Evolutionary conservation across 805 yeast genomes (phyloP).

Genomic region (Candida awuae): DNA sequence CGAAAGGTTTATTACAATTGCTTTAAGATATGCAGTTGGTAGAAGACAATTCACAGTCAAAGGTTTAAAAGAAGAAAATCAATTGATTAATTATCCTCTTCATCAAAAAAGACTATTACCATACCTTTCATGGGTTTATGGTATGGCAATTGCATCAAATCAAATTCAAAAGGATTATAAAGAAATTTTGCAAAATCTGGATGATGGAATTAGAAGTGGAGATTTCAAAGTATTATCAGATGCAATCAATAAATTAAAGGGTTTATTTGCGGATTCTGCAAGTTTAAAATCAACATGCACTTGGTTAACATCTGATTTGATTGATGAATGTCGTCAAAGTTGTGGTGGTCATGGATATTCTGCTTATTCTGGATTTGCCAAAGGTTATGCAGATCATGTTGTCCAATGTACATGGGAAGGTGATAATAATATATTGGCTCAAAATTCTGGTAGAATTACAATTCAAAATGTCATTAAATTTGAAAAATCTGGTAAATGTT

Average conservation of each 20-base stretch:
- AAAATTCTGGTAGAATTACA: constrained; percentile 76
- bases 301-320: constrained; percentile 72
- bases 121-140: constrained; percentile 70
- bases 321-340: constrained; percentile 85
- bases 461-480: constrained; percentile 39
- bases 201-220: constrained; percentile 42
- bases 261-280: constrained; percentile 76
- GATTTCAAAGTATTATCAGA: constrained; percentile 36
- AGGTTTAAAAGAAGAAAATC: constrained; percentile 46
- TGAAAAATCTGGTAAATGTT: constrained; percentile 33
- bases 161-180: constrained; percentile 49
- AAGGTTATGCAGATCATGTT: constrained; percentile 87
- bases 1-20: constrained; percentile 74
- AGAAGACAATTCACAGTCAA: constrained; percentile 72
- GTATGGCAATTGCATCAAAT: constrained; percentile 63
- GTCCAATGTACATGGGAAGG: constrained; percentile 99
- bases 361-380: constrained; percentile 85
- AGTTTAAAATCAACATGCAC: constrained; percentile 84
- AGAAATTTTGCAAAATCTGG: constrained; percentile 44
- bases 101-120: constrained; percentile 88
- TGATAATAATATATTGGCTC: constrained; percentile 80
- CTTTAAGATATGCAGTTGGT: constrained; percentile 81
- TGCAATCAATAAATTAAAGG: constrained; percentile 59
- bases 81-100: constrained; percentile 75
- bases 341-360: constrained; percentile 98